A percentile compares a stretch with the other conserved stretches of the same genome.
phyloP scores from a whole-genome alignment of 306 rosid species.

The Boehmeria nivea region DNA sequence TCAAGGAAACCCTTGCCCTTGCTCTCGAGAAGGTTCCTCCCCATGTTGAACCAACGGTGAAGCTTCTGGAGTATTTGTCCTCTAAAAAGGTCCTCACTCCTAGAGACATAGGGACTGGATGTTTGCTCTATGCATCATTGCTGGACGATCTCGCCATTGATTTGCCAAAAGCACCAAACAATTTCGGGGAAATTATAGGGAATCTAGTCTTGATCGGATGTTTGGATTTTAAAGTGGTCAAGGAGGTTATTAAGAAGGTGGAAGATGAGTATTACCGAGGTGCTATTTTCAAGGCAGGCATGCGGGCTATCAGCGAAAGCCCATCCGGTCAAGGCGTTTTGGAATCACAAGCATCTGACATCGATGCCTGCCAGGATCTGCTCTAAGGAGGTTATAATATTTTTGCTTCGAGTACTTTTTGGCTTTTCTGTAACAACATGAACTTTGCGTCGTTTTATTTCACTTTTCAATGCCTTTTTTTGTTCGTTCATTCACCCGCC shows the following conservation, averaged over 20 bases:
- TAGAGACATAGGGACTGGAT: constrained; percentile 64
- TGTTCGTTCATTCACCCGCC: constrained; percentile 26
- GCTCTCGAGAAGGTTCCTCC: constrained; percentile 78
- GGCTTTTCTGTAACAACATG: constrained; percentile 29
- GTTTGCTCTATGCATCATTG: constrained; percentile 57
- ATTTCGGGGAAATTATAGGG: constrained; percentile 80
- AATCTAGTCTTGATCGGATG: constrained; percentile 46
- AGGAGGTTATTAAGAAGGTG: constrained; percentile 62
- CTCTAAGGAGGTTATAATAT: constrained; percentile 20
- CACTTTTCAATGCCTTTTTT: constrained; percentile 24
- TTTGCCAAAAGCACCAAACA: constrained; percentile 72
- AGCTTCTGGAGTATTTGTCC: constrained; percentile 55
- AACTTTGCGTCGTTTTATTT: constrained; percentile 35
- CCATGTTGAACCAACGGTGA: constrained; percentile 51
- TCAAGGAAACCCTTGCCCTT: constrained; percentile 75
- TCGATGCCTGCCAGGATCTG: constrained; percentile 68
- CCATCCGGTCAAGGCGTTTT: constrained; percentile 55
- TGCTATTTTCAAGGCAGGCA: constrained; percentile 40
- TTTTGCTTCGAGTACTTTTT: constrained; percentile 21
- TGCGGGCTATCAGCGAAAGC: constrained; percentile 35
- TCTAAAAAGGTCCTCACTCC: constrained; percentile 46
- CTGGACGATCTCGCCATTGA: constrained; percentile 74
- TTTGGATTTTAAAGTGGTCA: constrained; percentile 67
- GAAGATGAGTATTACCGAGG: constrained; percentile 53
- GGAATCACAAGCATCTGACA: constrained; percentile 75